These are phyloP conservation scores for Chloris gayana DNA, from an alignment of 176 grass and related monocot species.

Conservation along the genomic window DNA sequence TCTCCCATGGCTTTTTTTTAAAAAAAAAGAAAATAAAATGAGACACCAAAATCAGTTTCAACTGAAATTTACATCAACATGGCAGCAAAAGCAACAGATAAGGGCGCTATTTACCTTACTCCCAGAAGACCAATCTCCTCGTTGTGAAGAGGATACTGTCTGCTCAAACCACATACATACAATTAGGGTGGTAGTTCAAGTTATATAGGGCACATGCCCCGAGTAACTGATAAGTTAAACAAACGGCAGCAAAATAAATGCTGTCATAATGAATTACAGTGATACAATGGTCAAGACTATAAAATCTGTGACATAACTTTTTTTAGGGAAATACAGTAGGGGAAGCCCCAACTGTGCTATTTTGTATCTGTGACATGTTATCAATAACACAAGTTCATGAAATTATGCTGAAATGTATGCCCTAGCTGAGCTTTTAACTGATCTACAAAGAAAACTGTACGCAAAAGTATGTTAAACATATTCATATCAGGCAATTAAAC, in stretches of 20 bases:
- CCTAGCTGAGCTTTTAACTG: not conserved
- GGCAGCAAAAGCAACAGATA: constrained; percentile 5
- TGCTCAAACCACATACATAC: constrained; percentile 36
- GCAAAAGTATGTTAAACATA: constrained; percentile 1
- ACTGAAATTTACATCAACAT: constrained; percentile 7
- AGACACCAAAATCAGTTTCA: constrained; percentile 15
- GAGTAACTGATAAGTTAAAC: not conserved
- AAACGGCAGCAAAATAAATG: not conserved
- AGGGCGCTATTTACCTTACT: constrained; percentile 47
- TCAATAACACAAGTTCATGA: not conserved
- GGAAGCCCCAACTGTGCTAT: no score
- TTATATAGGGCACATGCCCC: constrained; percentile 8
- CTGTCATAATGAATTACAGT: not conserved
- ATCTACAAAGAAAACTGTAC: not conserved
- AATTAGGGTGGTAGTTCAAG: constrained; percentile 23
- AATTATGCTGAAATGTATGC: not conserved
- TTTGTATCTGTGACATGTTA: not conserved
- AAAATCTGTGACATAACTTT: constrained; percentile 4
- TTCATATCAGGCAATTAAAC: not conserved
- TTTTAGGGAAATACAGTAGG: no score
- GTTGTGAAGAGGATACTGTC: constrained; percentile 29
- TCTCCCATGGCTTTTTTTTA: constrained; percentile 62
- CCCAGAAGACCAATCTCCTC: constrained; percentile 56
- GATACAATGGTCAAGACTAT: not conserved
- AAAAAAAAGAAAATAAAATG: not conserved